phyloP scores from a whole-genome alignment of 1,139 yeast genomes.

The Spathaspora sp. region DNA sequence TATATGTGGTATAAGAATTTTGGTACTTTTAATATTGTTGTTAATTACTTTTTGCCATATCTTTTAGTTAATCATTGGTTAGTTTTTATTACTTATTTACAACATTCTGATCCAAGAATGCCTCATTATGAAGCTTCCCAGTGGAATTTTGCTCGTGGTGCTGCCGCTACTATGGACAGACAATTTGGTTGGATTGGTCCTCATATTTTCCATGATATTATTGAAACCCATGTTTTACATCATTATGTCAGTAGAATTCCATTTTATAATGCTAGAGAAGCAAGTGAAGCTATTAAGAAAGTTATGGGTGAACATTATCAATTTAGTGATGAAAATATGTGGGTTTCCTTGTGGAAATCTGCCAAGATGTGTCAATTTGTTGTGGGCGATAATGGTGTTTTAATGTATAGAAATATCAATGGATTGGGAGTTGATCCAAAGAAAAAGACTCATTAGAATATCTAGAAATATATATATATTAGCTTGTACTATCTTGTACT shows the following conservation, averaged over 20 bases:
- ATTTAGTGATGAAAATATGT: slow-evolving; percentile 56
- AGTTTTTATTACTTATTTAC: slow-evolving; percentile 60
- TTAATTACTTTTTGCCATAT: slow-evolving; percentile 58
- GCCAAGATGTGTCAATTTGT: slow-evolving; percentile 59
- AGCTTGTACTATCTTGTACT: neutral
- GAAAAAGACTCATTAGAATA: slow-evolving; percentile 11
- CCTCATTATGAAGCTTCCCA: slow-evolving; percentile 58
- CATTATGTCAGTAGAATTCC: slow-evolving; percentile 64
- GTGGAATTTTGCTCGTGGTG: slow-evolving; percentile 68
- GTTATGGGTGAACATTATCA: slow-evolving; percentile 62
- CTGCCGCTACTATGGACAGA: slow-evolving; percentile 65
- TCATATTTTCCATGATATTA: slow-evolving; percentile 61
- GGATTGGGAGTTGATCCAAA: slow-evolving; percentile 48
- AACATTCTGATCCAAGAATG: slow-evolving; percentile 57
- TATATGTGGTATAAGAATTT: slow-evolving; percentile 49
- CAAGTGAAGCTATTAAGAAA: slow-evolving; percentile 54
- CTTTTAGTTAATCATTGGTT: slow-evolving; percentile 63
- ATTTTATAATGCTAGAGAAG: slow-evolving; percentile 62
- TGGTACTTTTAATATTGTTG: slow-evolving; percentile 48
- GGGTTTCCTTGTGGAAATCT: slow-evolving; percentile 55
- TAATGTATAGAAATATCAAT: slow-evolving; percentile 60
- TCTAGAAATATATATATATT: neutral
- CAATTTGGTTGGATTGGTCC: slow-evolving; percentile 60
- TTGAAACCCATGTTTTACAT: slow-evolving; percentile 64
- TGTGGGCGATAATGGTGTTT: slow-evolving; percentile 59